Evolutionary conservation across 2,329 filamentous ascomycete genomes (phyloP), one percentile per base, ranked within the genome.

Genomic region (Claviceps monticola): DNA sequence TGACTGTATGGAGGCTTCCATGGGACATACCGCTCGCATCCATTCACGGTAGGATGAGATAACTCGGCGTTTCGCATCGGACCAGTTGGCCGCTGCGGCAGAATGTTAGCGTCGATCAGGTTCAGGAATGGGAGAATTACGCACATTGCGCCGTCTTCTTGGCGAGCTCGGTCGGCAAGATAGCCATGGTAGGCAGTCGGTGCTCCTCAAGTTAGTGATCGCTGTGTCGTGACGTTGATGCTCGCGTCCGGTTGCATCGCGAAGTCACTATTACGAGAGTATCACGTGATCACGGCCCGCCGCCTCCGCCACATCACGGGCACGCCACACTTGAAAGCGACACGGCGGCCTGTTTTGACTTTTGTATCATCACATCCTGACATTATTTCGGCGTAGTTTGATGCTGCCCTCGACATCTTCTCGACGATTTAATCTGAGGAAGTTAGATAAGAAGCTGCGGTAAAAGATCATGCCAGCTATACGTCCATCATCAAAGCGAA

Each of bases 131-230:
- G 37, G 53, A 52, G 9, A 41, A 19, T 41, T 19, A 73, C 84
- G 70, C 69, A 90, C 86, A 90, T 66, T 86, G 80, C 68, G 82
- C 80, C 71, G 86, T 86, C 71, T 79, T 79, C 69, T 85, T 80
- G 65, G 86, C 91, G 66, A 96, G 88, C 72, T 90, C 89, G 56
- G 91, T 96, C 60, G 91, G 88, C 71, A 89, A 86, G 72, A 96
- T 89, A 68, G 88, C 82, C 86, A 90, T 90, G 61, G 64, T 76
- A 73, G 71, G 66, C 67, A 65, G 61, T 65, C 61, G 69, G 65
- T 66, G 64, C 60, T 66, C 61, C 59, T 55, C 59, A 55, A 58
- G 51, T 53, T 53, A 51, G 56, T 56, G 58, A 59, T 59, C 56
- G 51, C 57, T 56, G 52, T 62, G 56, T 59, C 58, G 60, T 67